phyloP scores from a whole-genome alignment of 2,329 filamentous ascomycete genomes.

The Amauroascus verrucosus region DNA sequence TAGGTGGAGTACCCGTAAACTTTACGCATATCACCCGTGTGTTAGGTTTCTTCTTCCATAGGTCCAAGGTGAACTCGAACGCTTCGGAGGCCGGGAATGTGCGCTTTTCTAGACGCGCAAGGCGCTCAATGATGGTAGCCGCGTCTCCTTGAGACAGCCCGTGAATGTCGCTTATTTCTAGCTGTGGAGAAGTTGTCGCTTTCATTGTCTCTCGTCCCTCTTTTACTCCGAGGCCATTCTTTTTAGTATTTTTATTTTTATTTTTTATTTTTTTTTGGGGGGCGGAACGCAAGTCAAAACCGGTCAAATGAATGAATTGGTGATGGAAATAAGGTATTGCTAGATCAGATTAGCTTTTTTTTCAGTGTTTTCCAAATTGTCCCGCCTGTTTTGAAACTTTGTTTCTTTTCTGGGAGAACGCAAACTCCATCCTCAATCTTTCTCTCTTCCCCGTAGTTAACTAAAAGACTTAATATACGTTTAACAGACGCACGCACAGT shows the following conservation, averaged over 20 bases:
- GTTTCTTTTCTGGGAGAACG: too few species aligned
- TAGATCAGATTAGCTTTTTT: too few species aligned
- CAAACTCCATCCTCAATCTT: too few species aligned
- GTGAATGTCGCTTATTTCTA: conserved; percentile 31
- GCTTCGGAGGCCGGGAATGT: conserved; percentile 43
- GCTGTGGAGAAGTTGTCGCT: neutral
- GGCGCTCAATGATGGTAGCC: conserved; percentile 28
- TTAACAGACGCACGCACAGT: too few species aligned
- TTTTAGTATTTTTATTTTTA: too few species aligned
- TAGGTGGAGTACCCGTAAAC: conserved; percentile 4
- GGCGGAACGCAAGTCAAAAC: too few species aligned
- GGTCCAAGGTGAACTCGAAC: conserved; percentile 39
- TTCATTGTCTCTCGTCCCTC: neutral
- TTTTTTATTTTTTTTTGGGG: too few species aligned
- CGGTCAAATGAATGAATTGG: too few species aligned
- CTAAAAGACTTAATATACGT: too few species aligned
- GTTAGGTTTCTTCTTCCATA: conserved; percentile 41
- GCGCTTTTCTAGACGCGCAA: conserved; percentile 39
- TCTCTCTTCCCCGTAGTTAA: too few species aligned
- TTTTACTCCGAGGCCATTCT: neutral
- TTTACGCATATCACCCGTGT: conserved; percentile 34
- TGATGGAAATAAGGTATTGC: too few species aligned
- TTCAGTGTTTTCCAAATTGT: neutral
- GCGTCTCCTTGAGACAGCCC: conserved; percentile 29
- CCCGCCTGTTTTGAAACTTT: neutral